Conservation (phyloP, 2,329 filamentous ascomycete genomes). For the Neonectria hederae region DNA sequence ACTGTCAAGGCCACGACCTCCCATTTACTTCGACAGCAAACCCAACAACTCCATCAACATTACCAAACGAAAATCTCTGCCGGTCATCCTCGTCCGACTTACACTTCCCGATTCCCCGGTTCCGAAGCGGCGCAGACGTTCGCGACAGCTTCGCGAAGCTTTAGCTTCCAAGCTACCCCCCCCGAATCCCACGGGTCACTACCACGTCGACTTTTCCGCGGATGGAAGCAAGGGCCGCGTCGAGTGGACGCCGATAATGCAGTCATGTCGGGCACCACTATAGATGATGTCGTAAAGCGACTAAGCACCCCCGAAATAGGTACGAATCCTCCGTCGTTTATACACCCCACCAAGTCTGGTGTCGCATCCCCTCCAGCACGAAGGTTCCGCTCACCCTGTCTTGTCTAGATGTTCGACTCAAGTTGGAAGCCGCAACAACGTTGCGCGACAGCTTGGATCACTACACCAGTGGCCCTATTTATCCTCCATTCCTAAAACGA, state of each 20-base stretch:
- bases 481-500: constrained; percentile 83
- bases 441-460: constrained; percentile 92
- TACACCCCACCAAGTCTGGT: constrained; percentile 22
- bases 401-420: constrained; percentile 77
- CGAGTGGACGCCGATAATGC: constrained; percentile 56
- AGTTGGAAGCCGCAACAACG: constrained; percentile 83
- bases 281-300: constrained; percentile 72
- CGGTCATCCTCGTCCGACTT: not conserved
- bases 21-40: constrained; percentile 20
- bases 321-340: constrained; percentile 46
- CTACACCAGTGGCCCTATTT: constrained; percentile 81
- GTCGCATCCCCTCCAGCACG: constrained; percentile 31
- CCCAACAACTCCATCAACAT: constrained; percentile 9
- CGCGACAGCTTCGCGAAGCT: constrained; percentile 40
- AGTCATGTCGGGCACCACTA: constrained; percentile 68
- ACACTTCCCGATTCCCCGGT: not conserved
- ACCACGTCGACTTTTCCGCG: constrained; percentile 39
- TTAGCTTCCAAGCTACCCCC: constrained; percentile 29
- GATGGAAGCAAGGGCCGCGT: constrained; percentile 49
- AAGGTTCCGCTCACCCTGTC: constrained; percentile 15
- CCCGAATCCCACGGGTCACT: constrained; percentile 29
- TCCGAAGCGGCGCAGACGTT: constrained; percentile 20
- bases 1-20: constrained; percentile 10
- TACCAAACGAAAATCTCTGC: constrained; percentile 6
- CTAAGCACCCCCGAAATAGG: constrained; percentile 65